Percentiles rank a stretch among this genome's conserved stretches.
These are phyloP conservation scores for Gloeopeniophorella convolvens DNA, from an alignment of 768 basidiomycete species.

Conservation along the genomic window DNA sequence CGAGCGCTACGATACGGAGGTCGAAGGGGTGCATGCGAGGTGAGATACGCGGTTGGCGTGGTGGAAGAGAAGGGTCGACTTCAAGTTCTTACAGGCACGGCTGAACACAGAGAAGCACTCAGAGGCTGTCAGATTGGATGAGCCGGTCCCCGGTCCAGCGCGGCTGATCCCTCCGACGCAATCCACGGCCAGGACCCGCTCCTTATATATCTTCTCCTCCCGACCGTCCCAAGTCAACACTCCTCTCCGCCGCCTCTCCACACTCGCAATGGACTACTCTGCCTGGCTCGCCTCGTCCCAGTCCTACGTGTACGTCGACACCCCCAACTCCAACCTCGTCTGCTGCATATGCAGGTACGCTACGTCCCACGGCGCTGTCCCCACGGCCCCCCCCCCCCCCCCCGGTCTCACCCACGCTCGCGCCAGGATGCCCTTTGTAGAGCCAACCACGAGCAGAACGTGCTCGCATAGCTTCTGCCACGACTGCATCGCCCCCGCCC, in stretches of 20 bases:
- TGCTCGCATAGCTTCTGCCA: constrained; percentile 85
- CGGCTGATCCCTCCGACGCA: no score
- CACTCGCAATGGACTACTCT: constrained; percentile 10
- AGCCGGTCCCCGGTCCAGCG: no score
- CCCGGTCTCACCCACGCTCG: not conserved
- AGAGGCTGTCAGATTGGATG: no score
- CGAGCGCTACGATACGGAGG: constrained; percentile 28
- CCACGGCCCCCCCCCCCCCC: not conserved
- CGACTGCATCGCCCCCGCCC: constrained; percentile 71
- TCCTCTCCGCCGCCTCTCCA: not conserved
- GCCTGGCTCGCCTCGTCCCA: constrained; percentile 5
- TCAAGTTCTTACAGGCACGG: no score
- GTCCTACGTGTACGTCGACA: constrained; percentile 12
- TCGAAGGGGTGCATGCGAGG: not conserved
- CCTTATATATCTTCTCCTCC: no score
- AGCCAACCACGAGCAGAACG: constrained; percentile 66
- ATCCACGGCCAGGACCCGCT: no score
- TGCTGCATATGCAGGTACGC: constrained; percentile 23
- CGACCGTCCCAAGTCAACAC: not conserved
- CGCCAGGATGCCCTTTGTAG: constrained; percentile 59
- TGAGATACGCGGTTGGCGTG: no score
- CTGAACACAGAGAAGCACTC: no score
- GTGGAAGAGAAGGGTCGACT: no score
- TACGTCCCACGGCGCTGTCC: not conserved
- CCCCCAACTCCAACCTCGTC: constrained; percentile 16